Base-by-base conservation (phyloP, 2,329 filamentous ascomycete genomes). In the Thermochaetoides dissita region DNA sequence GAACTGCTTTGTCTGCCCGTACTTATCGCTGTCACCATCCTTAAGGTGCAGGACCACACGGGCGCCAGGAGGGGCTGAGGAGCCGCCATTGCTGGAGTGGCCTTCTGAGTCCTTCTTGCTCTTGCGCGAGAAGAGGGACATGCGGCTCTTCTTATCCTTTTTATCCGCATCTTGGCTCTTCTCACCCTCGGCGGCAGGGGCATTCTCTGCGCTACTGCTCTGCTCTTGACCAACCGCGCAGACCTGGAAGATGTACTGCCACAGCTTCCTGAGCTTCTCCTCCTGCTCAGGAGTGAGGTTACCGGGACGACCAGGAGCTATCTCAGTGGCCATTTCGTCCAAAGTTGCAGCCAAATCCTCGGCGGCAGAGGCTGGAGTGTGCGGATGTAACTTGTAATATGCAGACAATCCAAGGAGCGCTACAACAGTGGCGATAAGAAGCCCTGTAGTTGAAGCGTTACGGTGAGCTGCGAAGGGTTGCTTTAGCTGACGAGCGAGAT, bases 281-380 rank as follows among this genome's bases (percentile, higher is more conserved):
- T 94, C 85, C 64, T 98, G 79, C 48, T 95, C 88, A 3, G 77
- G 62, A n/a, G 88, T 95, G 45, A 98, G 70, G 52, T 84, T 94
- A 45, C 85, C 87, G 42, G 86, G 75, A 47, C 87, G 79, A 41
- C 91, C 91, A 33, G 81, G 74, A 36, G 71, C 72, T 17, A 57
- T 47, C 52, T 69, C 61, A 30, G 55, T 53, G 24, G 55, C 40
- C 51, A 56, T 55, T 12, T 34, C 36, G 30, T 45, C 24, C 41
- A 45, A 6, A 10, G 39, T 24, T 37, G 49, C 43, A 10, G 42
- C 30, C 12, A 34, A 8, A 9, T 42, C 41, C 31, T 46, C 30
- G 2, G 36, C 36, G 24, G 17, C 17, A 24, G 17, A 24, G 17
- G 17, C 17, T 24, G 17, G 17, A 24, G 17, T 24, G 17, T 24